Evolutionary conservation across 1,284 basidiomycete species (phyloP), one percentile per base, ranked within the genome.

Genomic region (Apiotrichum akiyoshidainum): DNA sequence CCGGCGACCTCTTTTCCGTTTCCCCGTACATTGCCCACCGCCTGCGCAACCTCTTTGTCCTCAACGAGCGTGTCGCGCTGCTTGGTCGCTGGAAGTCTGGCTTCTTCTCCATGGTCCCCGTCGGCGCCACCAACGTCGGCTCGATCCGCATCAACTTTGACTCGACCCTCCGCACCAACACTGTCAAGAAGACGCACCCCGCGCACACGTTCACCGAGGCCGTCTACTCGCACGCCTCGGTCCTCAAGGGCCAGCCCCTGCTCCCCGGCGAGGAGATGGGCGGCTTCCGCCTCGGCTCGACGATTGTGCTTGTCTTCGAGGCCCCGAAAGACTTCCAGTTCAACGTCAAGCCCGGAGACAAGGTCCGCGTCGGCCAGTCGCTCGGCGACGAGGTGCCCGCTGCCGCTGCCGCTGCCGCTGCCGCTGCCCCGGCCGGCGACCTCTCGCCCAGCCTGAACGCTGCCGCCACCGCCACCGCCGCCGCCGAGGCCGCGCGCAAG

Each of bases 81-180:
- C 86, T 99, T 35, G 96, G 95, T 8, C 82, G 92, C 55, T 99
- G 96, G 95, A 85, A 86, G 72, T 81, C 96, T 71, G 95, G 95
- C 7, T 98, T 98, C 82, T 99, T 97, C 77, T 83, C 88, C 44
- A 98, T 98, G 93, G 86, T 95, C 0, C 95, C 95, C 13, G 94
- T 99, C 33, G 96, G 95, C 14, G 95, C 96, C 2, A 98, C 95
- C 21, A 99, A 99, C 74, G 96, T 99, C 57, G 95, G 95, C 11
- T 92, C 89, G 64, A 99, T 99, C 79, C 87, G 87, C 64, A 85
- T 99, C 76, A 95, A 97, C 78, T 99, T 99, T 78, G 96, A 99
- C 79, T 83, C 87, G 84, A 85, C 84, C 11, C 83, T 95, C 19
- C 86, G 91, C 47, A 95, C 92, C 7, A 95, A 95, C 78, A 83